Percentiles rank a stretch among this genome's conserved stretches.
phyloP scores from a whole-genome alignment of 1,139 yeast species.

The Saccharomyces hybrid region DNA sequence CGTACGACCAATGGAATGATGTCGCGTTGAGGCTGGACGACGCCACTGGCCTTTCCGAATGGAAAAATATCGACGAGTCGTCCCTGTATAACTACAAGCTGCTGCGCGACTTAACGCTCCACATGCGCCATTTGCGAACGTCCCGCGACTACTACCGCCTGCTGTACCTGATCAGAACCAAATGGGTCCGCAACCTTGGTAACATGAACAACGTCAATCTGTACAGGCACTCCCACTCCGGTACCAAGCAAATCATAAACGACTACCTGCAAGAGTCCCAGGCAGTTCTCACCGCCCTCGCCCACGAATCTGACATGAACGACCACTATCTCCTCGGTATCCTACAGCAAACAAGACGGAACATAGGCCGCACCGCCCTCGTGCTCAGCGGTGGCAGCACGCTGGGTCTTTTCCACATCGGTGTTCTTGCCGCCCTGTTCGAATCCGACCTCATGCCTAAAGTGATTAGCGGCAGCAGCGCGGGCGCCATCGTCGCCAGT shows the following conservation, averaged over 20 bases:
- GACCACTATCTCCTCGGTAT: constrained; percentile 66
- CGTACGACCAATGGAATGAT: constrained; percentile 65
- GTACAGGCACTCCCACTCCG: constrained; percentile 72
- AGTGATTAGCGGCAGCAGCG: constrained; percentile 88
- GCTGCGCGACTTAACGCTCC: constrained; percentile 46
- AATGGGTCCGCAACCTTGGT: constrained; percentile 80
- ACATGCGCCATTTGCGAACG: constrained; percentile 59
- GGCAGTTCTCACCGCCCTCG: constrained; percentile 42
- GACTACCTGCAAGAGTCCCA: constrained; percentile 78
- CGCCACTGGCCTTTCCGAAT: constrained; percentile 47
- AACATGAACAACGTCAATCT: constrained; percentile 78
- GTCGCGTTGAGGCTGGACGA: constrained; percentile 59
- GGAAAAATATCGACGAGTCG: constrained; percentile 63
- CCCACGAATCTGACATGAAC: constrained; percentile 45
- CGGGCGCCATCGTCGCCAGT: constrained; percentile 93
- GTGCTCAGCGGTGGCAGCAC: constrained; percentile 94
- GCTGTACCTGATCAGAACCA: constrained; percentile 70
- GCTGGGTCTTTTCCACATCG: constrained; percentile 87
- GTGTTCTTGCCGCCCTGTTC: constrained; percentile 73
- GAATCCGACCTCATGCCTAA: constrained; percentile 74
- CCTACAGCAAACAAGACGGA: constrained; percentile 79
- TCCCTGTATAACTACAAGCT: constrained; percentile 64
- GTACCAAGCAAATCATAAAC: constrained; percentile 78
- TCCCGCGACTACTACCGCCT: constrained; percentile 56
- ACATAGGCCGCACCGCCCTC: constrained; percentile 88